phyloP scores from a whole-genome alignment of 441 rosid genomes.

The Pelargonium exstipulatum region DNA sequence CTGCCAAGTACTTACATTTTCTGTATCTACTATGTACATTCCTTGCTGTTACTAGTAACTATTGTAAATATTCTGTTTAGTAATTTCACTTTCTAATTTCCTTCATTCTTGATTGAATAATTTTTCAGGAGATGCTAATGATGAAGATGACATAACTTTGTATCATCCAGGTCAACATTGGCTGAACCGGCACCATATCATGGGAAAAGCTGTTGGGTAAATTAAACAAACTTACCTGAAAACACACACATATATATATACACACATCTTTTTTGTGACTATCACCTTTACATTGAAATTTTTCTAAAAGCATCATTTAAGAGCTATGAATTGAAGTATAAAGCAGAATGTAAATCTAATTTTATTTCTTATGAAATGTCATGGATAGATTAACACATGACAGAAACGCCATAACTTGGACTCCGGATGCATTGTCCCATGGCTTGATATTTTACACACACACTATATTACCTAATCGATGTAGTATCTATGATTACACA shows the following conservation, averaged over 20 bases:
- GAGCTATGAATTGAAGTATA: background rate
- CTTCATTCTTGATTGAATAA: slow-evolving; percentile 11
- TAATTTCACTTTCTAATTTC: slow-evolving; percentile 6
- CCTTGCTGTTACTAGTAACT: background rate
- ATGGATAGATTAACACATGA: background rate
- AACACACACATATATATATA: background rate
- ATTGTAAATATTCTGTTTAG: too few relatives aligned
- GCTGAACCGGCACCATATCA: slow-evolving; percentile 80
- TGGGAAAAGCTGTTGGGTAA: slow-evolving; percentile 97
- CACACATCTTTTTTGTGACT: too few relatives aligned
- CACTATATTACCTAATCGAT: background rate
- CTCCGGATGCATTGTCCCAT: too few relatives aligned
- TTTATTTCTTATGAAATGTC: background rate
- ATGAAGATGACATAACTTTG: slow-evolving; percentile 42
- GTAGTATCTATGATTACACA: background rate
- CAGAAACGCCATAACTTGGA: too few relatives aligned
- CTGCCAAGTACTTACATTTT: background rate
- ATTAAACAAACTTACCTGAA: background rate
- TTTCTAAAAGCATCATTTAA: too few relatives aligned
- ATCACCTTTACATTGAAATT: background rate
- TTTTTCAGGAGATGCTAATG: slow-evolving; percentile 71
- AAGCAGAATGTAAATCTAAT: background rate
- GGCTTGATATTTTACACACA: too few relatives aligned
- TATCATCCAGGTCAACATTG: slow-evolving; percentile 62
- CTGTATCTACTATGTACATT: background rate